Percentiles rank a stretch among this genome's conserved stretches.
phyloP scores from a whole-genome alignment of 495 filamentous ascomycete species.

The Annulohypoxylon stygium region DNA sequence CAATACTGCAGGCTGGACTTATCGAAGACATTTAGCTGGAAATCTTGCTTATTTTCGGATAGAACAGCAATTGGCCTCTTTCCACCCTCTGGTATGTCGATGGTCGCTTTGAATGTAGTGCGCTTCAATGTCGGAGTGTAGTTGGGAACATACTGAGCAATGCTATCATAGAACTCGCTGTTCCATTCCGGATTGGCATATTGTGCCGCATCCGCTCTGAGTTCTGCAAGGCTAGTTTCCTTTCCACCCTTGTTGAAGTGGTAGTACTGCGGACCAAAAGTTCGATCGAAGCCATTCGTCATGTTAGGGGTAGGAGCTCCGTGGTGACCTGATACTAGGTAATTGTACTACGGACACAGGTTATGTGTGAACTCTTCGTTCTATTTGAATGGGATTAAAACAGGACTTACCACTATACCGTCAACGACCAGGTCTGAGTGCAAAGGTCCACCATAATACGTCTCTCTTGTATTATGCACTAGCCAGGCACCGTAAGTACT shows the following conservation, averaged over 20 bases:
- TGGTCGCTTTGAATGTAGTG: slow-evolving; percentile 57
- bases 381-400: slow-evolving; percentile 32
- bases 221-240: slow-evolving; percentile 53
- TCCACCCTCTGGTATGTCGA: slow-evolving; percentile 62
- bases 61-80: slow-evolving; percentile 63
- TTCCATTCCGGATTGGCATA: slow-evolving; percentile 64
- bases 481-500: slow-evolving; percentile 68
- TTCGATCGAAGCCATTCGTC: slow-evolving; percentile 69
- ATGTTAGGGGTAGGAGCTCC: slow-evolving; percentile 70
- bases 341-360: slow-evolving; percentile 43
- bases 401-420: slow-evolving; percentile 68
- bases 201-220: slow-evolving; percentile 61
- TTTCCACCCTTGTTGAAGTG: slow-evolving; percentile 66
- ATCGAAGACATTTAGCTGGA: slow-evolving; percentile 66
- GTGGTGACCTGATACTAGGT: slow-evolving; percentile 67
- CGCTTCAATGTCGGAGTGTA: slow-evolving; percentile 61
- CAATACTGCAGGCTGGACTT: slow-evolving; percentile 66
- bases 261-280: slow-evolving; percentile 69
- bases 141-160: slow-evolving; percentile 65
- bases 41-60: slow-evolving; percentile 62
- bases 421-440: slow-evolving; percentile 70
- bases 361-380: slow-evolving; percentile 3
- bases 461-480: slow-evolving; percentile 71
- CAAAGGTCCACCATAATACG: slow-evolving; percentile 69
- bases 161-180: slow-evolving; percentile 65